phyloP scores from a whole-genome alignment of 1,284 basidiomycete species.

The Ceratobasidium sp. region DNA sequence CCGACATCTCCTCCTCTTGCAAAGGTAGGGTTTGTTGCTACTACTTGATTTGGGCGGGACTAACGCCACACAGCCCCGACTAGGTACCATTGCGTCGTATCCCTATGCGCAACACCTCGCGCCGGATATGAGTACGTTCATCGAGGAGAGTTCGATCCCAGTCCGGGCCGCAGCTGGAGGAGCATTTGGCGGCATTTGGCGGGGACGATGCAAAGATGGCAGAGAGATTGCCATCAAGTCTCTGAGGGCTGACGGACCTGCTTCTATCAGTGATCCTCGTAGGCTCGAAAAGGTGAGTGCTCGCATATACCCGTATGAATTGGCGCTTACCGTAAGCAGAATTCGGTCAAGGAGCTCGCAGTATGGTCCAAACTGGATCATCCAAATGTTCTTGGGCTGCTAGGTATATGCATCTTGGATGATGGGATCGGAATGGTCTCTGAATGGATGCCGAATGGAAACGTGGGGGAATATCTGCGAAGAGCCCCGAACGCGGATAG shows the following conservation, averaged over 20 bases:
- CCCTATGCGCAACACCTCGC: slow-evolving; percentile 5
- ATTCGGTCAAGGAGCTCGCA: background rate
- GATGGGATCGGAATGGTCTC: slow-evolving; percentile 29
- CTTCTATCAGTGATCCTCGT: background rate
- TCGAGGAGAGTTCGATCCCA: background rate
- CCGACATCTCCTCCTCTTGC: background rate
- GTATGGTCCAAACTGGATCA: slow-evolving; percentile 18
- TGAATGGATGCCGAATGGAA: slow-evolving; percentile 29
- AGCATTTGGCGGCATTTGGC: slow-evolving; percentile 18
- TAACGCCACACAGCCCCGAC: background rate
- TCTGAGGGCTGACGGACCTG: background rate
- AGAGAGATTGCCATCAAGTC: slow-evolving; percentile 18
- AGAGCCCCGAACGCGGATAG: background rate
- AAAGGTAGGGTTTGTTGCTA: background rate
- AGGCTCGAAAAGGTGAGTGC: slow-evolving; percentile 10
- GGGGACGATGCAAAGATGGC: slow-evolving; percentile 6
- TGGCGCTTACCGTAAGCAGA: background rate
- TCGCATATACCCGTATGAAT: background rate
- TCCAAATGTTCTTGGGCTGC: slow-evolving; percentile 7
- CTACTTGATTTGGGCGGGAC: background rate
- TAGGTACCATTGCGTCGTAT: slow-evolving; percentile 3
- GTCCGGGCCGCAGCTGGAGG: background rate
- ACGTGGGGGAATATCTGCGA: background rate
- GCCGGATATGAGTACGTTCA: background rate
- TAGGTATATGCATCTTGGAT: slow-evolving; percentile 27